Conservation (phyloP, 805 yeast species). For the Candida dajiaensis region DNA sequence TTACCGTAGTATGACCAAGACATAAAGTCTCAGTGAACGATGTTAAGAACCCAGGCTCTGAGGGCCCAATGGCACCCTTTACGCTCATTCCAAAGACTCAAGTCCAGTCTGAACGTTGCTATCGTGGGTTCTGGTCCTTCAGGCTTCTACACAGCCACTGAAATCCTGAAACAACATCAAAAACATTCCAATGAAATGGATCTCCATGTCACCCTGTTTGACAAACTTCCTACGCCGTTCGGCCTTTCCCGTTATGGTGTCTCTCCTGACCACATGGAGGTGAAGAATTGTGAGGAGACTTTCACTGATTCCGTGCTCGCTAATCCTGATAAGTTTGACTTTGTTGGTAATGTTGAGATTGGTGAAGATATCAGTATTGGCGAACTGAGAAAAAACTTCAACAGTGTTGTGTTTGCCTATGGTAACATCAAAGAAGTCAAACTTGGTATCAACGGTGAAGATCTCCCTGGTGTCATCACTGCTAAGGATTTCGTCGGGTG, state of each 20-base stretch:
- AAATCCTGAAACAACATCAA: constrained; percentile 48
- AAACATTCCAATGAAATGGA: constrained; percentile 4
- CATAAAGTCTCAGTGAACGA: no score
- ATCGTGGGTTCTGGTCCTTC: constrained; percentile 96
- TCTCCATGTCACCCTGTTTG: constrained; percentile 65
- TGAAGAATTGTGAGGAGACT: constrained; percentile 70
- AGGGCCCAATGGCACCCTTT: not conserved
- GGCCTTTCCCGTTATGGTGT: constrained; percentile 93
- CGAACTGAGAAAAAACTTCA: constrained; percentile 49
- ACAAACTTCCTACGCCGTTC: constrained; percentile 80
- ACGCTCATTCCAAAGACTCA: constrained; percentile 2
- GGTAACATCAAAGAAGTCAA: constrained; percentile 65
- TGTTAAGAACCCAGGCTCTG: not conserved
- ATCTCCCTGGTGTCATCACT: constrained; percentile 57
- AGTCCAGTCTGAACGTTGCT: constrained; percentile 22
- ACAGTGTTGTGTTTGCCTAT: constrained; percentile 74
- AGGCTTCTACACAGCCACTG: constrained; percentile 84
- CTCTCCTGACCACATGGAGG: constrained; percentile 99
- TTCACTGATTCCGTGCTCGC: constrained; percentile 40
- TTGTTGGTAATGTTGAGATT: constrained; percentile 65
- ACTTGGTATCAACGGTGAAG: constrained; percentile 51
- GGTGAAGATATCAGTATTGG: constrained; percentile 56
- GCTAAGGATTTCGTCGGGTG: constrained; percentile 90
- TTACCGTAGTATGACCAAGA: no score
- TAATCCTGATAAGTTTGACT: constrained; percentile 37